Percentiles rank a stretch among this genome's conserved stretches.
Conservation (phyloP, 257 asterid genomes). For the Solanum tarijense region DNA sequence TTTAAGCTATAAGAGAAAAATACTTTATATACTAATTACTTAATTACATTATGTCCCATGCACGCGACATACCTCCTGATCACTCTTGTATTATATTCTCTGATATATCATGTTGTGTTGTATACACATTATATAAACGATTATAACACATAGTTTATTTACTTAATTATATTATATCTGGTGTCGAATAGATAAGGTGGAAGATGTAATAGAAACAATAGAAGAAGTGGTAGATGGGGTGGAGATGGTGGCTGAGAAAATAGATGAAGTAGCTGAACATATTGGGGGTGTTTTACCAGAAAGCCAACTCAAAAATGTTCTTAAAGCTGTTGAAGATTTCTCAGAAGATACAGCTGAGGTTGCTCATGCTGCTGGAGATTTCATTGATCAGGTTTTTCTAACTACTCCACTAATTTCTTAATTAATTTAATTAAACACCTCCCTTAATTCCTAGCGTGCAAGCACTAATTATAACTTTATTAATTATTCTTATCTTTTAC, state of each 20-base stretch:
- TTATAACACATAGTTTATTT: neutral
- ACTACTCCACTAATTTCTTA: neutral
- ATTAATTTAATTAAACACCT: neutral
- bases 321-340: slow-evolving; percentile 24
- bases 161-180: neutral
- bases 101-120: no score
- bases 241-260: slow-evolving; percentile 48
- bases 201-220: slow-evolving; percentile 26
- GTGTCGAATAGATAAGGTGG: slow-evolving; percentile 23
- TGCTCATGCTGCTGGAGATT: slow-evolving; percentile 36
- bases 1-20: no score
- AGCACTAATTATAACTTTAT: neutral
- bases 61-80: no score
- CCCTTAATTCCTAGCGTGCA: neutral
- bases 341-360: slow-evolving; percentile 47
- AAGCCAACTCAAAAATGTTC: slow-evolving; percentile 32
- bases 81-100: no score
- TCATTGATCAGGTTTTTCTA: slow-evolving; percentile 43
- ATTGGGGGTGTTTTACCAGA: slow-evolving; percentile 40
- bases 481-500: neutral
- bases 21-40: no score
- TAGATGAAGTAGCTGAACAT: slow-evolving; percentile 45
- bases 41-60: no score
- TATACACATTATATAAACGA: neutral
- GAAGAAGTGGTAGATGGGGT: slow-evolving; percentile 48